Evolutionary conservation across 352 stramenopile genomes (phyloP), one percentile per base, ranked within the genome.

Genomic region (Poterioochromonas sp.): DNA sequence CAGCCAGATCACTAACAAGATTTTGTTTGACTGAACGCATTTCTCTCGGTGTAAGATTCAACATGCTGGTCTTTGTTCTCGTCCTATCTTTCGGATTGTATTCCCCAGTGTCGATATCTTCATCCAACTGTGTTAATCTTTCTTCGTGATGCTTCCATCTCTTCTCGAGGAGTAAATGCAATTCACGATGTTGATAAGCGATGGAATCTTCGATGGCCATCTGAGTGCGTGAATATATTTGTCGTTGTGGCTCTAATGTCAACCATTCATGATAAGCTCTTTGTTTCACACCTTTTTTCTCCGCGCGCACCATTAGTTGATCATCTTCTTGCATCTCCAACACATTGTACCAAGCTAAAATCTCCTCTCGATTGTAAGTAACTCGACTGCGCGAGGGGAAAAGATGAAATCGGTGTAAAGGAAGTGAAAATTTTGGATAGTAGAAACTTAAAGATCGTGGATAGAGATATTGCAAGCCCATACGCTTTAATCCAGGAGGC

Each of bases 231-330:
- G 5, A 37, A 8, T 74, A 5, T 60, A 20, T n/a, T 20, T 29
- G 5, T 12, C 65, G 65, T 20, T 74, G 5, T 20, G 11, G 11
- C 39, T 74, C 65, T 20, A 8, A 18, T 5, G 65, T n/a, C n/a
- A 74, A 54, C 65, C 65, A 74, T 26, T 74, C 43, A 34, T 74
- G 65, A 54, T 74, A 74, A 20, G 65, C 39, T 34, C 65, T 5
- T 37, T 37, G 39, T n/a, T 74, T 74, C 39, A 62, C 12, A 32
- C 65, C 65, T n/a, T 62, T 12, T 54, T 15, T 5, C 39, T 74
- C 65, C 12, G 39, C 65, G 73, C 22, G 20, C 5, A 5, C 5
- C 65, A 74, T 12, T 12, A n/a, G 5, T 43, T 26, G 20, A n/a
- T 74, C 65, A 15, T 74, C 65, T 74, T 74, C 5, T 8, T 60